Evolutionary conservation across 1,284 basidiomycete genomes (phyloP), one percentile per base, ranked within the genome.

Genomic region (Malassezia japonica): DNA sequence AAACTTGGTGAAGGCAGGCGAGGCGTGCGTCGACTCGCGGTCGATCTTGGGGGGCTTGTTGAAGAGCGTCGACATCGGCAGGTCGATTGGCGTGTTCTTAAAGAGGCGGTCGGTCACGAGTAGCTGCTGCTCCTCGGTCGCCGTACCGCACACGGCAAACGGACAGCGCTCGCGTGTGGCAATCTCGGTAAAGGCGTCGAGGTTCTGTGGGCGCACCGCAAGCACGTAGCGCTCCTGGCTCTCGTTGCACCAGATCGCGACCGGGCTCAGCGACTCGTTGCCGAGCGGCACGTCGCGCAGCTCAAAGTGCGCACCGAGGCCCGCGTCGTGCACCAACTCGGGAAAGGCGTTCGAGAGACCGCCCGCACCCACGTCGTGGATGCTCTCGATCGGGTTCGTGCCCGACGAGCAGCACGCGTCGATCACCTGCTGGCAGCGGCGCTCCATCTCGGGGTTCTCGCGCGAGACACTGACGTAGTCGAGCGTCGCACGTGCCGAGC

Each of bases 211-310:
- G 37, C 50, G 45, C 38, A 72, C 68, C 20, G 70, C 94, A 27
- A 98, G 80, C 28, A 98, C 94, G 71, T 98, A 98, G 37, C 94
- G 83, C 72, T 99, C 92, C 77, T 99, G 92, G 60, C 84, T 87
- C 76, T 99, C 94, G 75, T 99, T 99, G 75, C 94, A 98, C 92
- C 92, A 99, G 56, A 98, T 96, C 77, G 96, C 92, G 90, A 98
- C 95, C 0, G 92, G 94, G 8, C 87, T 91, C 87, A 99, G 89
- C 39, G 84, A 83, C 27, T 81, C 79, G 74, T 98, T 94, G 32
- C 89, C 92, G 38, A 95, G 82, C 23, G 87, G 80, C 7, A 98
- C 83, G 62, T 96, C 86, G 16, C 92, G 79, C 64, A 98, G 90
- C 77, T 98, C 92, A 69, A 96, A 91, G n/a, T 74, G 79, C 2